Evolutionary conservation across 441 rosid species (phyloP), one percentile per base, ranked within the genome.

Genomic region (Erodium texanum): DNA sequence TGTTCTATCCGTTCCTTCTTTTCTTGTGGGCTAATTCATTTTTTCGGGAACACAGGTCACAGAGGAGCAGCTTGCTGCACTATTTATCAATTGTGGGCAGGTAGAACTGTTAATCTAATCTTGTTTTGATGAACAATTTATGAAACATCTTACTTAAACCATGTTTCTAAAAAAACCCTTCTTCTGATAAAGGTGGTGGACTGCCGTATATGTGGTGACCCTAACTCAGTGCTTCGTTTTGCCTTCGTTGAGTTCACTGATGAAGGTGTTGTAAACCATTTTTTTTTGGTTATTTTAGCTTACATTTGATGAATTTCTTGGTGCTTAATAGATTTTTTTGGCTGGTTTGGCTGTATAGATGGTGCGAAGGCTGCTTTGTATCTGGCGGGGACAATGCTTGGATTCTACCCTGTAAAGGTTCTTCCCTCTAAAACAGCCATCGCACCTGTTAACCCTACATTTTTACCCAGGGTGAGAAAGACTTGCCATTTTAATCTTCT

Each of bases 121-220:
- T 63, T 12, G 32, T 18, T 22, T 66, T 75, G 36, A 38, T 65
- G 58, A 34, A 29, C 11, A 59, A 7, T 2, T 29, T 36, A 6
- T 16, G 0, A 19, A 18, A 24, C 18, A 32, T 50, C 16, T 38
- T 32, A 41, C 70, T 66, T 14, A 59, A 20, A 24, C n/a, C 16
- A 5, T 70, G 58, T 22, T 66, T 66, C 70, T 70, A 48, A 61
- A 48, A 48, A 59, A 52, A 58, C 36, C 19, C 67, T 78, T 66
- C 67, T 52, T 71, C 3, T 66, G 59, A 20, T 65, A 32, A 72
- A 93, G 98, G 97, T 93, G 73, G 93, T 93, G 79, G 97, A 93
- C 73, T 90, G 97, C 73, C 97, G 98, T 64, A 87, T 93, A 24
- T 93, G 98, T 70, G 98, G 98, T 68, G 98, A 93, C 78, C 98